Percentiles rank a stretch among this genome's conserved stretches.
Conservation (phyloP, 352 stramenopile genomes). For the Phytophthora vignae region DNA sequence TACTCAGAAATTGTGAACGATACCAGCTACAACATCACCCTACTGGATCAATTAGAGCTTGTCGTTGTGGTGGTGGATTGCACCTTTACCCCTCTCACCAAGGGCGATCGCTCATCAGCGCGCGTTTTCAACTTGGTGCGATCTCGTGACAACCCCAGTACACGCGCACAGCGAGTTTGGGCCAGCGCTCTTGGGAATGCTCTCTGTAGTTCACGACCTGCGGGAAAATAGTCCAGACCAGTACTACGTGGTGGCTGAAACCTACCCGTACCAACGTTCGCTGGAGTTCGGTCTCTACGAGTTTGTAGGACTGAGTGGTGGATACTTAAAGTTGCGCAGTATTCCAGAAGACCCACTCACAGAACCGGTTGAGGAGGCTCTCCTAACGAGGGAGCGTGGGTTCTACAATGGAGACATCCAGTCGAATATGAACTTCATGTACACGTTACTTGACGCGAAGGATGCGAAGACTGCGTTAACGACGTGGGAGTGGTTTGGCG, state of each 20-base stretch:
- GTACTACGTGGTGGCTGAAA: too few relatives aligned
- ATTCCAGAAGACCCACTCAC: too few relatives aligned
- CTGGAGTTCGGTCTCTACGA: too few relatives aligned
- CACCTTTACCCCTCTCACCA: constrained; percentile 7
- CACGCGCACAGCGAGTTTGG: constrained; percentile 8
- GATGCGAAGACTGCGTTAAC: constrained; percentile 19
- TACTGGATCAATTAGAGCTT: constrained; percentile 26
- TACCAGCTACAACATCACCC: constrained; percentile 34
- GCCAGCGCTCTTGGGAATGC: constrained; percentile 9
- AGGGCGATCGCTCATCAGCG: constrained; percentile 11
- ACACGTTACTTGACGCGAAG: constrained; percentile 25
- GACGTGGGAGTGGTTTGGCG: constrained; percentile 27
- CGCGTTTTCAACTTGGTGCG: constrained; percentile 30
- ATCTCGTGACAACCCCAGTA: background rate
- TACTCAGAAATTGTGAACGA: constrained; percentile 18
- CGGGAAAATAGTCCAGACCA: background rate
- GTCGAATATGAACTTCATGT: constrained; percentile 32
- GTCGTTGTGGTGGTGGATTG: constrained; percentile 26
- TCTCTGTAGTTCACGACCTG: constrained; percentile 30
- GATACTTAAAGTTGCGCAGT: too few relatives aligned
- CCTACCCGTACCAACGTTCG: too few relatives aligned
- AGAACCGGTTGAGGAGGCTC: too few relatives aligned
- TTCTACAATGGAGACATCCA: constrained; percentile 35
- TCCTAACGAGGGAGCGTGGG: background rate
- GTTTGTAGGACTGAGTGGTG: too few relatives aligned